These are phyloP conservation scores for Schoenoplectus tabernaemontani DNA, from an alignment of 202 grass and related monocot genomes.

Conservation along the genomic window DNA sequence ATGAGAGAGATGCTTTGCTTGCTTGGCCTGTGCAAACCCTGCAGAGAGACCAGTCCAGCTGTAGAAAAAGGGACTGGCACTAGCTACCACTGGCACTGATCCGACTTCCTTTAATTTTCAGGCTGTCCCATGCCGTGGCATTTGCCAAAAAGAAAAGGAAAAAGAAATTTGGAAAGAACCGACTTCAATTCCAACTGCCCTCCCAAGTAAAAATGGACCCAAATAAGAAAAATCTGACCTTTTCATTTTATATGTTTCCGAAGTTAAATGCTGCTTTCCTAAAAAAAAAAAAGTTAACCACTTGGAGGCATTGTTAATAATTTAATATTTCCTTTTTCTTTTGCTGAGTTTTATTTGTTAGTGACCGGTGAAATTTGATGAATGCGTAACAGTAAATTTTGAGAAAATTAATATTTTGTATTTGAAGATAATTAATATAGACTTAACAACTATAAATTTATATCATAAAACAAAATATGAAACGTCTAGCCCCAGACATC, in stretches of 20 bases:
- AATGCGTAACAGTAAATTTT: too few species aligned
- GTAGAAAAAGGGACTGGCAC: not conserved
- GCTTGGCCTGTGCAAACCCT: not conserved
- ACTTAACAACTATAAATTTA: too few species aligned
- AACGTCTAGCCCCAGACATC: too few species aligned
- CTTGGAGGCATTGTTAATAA: not conserved
- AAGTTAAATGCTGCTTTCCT: too few species aligned
- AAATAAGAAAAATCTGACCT: slow-evolving; percentile 1
- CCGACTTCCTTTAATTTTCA: not conserved
- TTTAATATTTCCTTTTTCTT: not conserved
- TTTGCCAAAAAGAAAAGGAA: not conserved
- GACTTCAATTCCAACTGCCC: not conserved
- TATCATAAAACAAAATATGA: too few species aligned
- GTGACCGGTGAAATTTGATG: too few species aligned
- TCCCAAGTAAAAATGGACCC: not conserved
- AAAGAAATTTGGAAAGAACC: not conserved
- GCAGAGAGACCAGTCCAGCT: slow-evolving; percentile 6
- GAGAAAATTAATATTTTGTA: too few species aligned
- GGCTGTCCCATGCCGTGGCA: slow-evolving; percentile 5
- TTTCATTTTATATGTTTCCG: not conserved
- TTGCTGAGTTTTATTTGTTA: not conserved
- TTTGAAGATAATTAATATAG: too few species aligned
- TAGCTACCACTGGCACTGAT: not conserved
- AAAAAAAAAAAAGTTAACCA: too few species aligned
- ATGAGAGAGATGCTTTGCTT: slow-evolving; percentile 10